Conservation (phyloP, 768 basidiomycete species). For the Sarcomyxa edulis region DNA sequence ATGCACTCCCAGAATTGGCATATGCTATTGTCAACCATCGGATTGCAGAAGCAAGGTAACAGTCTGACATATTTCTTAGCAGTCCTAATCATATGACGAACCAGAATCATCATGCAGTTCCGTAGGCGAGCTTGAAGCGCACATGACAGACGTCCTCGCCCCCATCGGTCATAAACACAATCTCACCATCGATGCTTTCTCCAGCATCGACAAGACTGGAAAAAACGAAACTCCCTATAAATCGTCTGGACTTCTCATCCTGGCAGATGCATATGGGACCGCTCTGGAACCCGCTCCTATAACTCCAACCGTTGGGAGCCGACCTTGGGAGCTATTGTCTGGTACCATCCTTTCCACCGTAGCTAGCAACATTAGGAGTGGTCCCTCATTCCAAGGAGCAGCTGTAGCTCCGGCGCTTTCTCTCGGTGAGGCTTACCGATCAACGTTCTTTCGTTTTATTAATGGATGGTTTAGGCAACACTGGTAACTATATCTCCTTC, state of each 20-base stretch:
- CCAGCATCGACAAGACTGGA: conserved; percentile 6
- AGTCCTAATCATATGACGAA: background rate
- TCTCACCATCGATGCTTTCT: conserved; percentile 36
- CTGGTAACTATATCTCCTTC: background rate
- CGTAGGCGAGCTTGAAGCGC: conserved; percentile 22
- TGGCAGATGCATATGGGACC: conserved; percentile 32
- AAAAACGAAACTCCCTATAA: too few species aligned
- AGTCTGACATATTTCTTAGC: too few species aligned
- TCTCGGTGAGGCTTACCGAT: too few species aligned
- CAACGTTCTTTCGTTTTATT: conserved; percentile 6
- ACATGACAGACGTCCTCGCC: conserved; percentile 22
- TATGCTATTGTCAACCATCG: conserved; percentile 48
- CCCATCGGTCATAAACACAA: conserved; percentile 31
- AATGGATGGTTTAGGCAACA: too few species aligned
- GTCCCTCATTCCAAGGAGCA: conserved; percentile 32
- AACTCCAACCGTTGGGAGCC: conserved; percentile 22
- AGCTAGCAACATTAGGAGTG: conserved; percentile 12
- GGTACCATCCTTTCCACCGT: conserved; percentile 33
- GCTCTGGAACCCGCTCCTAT: conserved; percentile 46
- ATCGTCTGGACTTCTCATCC: conserved; percentile 25
- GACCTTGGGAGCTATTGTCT: conserved; percentile 29
- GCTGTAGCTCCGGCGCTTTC: too few species aligned
- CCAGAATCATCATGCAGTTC: conserved; percentile 20
- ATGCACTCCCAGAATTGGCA: conserved; percentile 55
- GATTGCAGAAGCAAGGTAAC: conserved; percentile 37